Evolutionary conservation across 1,284 basidiomycete species (phyloP).

Genomic region (Pyrrhoderma lamaoense): DNA sequence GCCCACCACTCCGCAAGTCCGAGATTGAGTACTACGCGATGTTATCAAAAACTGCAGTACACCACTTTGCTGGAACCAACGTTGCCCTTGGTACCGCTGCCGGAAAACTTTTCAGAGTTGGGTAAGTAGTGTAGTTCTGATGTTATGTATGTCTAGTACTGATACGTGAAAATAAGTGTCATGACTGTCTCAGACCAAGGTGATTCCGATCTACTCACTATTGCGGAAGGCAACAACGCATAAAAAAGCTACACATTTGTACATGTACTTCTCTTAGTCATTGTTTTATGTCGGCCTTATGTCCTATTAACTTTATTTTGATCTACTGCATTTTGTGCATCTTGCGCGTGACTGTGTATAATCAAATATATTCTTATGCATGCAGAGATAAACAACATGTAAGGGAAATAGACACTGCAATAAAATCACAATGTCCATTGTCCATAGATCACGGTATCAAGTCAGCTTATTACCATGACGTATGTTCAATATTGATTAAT

Average conservation of each 20-base stretch:
- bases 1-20: conserved; percentile 97
- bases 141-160: conserved; percentile 8
- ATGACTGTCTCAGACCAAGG: conserved; percentile 97
- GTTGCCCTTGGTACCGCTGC: conserved; percentile 98
- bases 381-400: too few relatives aligned
- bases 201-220: conserved; percentile 85
- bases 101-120: conserved; percentile 99
- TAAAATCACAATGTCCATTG: too few relatives aligned
- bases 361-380: too few relatives aligned
- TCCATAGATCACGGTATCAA: too few relatives aligned
- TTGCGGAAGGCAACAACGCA: conserved; percentile 57
- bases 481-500: too few relatives aligned
- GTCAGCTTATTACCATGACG: too few relatives aligned
- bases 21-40: conserved; percentile 99
- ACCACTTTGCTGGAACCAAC: conserved; percentile 96
- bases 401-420: too few relatives aligned
- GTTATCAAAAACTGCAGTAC: conserved; percentile 95
- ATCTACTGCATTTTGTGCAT: conserved; percentile 1
- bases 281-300: background rate
- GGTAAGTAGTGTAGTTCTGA: conserved; percentile 45
- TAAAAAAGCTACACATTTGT: conserved; percentile 26
- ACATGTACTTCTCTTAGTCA: background rate
- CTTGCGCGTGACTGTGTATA: too few relatives aligned
- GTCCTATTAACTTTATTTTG: too few relatives aligned
- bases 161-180: conserved; percentile 48